These are phyloP conservation scores for Brettanomyces naardenensis DNA, from an alignment of 805 yeast genomes.

Conservation along the genomic window DNA sequence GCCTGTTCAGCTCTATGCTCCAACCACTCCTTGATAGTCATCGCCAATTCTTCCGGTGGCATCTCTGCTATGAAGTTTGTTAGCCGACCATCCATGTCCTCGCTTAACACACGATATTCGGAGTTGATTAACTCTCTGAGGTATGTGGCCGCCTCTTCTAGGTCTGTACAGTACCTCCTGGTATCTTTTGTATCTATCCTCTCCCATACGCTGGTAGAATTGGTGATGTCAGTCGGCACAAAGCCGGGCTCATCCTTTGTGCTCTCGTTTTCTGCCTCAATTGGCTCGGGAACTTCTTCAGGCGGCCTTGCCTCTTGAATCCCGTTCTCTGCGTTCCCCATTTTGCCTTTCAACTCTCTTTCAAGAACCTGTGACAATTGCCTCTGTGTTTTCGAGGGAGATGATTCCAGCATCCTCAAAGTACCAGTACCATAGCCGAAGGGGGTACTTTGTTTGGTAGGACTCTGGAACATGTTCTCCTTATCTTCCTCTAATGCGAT, in stretches of 20 bases:
- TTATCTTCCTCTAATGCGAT: background rate
- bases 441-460: conserved; percentile 13
- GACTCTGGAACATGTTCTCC: background rate
- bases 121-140: conserved; percentile 23
- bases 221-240: background rate
- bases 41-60: conserved; percentile 60
- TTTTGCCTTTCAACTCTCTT: too few relatives aligned
- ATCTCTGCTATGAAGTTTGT: conserved; percentile 57
- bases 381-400: too few relatives aligned
- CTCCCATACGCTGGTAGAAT: conserved; percentile 14
- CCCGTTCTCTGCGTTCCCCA: too few relatives aligned
- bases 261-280: background rate
- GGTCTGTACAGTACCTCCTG: conserved; percentile 20
- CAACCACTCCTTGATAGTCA: conserved; percentile 71
- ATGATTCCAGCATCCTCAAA: too few relatives aligned
- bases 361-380: too few relatives aligned
- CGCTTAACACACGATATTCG: conserved; percentile 33
- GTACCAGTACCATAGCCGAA: conserved; percentile 3
- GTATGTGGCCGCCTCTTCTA: conserved; percentile 25
- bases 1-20: conserved; percentile 47
- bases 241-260: background rate
- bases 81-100: conserved; percentile 60
- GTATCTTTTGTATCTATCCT: conserved; percentile 24
- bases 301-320: too few relatives aligned
- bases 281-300: background rate